phyloP scores from a whole-genome alignment of 2,329 filamentous ascomycete genomes.

The Ilyonectria sp. region DNA sequence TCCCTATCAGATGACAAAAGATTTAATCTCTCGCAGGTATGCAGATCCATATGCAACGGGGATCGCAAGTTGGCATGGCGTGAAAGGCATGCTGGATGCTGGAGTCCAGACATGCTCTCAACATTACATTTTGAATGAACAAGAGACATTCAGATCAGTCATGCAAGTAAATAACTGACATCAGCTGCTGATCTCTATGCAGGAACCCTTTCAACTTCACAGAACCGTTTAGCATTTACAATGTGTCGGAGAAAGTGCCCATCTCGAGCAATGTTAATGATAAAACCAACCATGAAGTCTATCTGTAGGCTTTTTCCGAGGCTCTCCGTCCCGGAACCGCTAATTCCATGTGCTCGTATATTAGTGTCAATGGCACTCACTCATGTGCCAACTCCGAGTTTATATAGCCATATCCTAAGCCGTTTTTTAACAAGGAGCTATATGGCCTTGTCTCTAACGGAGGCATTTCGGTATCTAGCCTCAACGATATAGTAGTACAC shows the following conservation, averaged over 20 bases:
- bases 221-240: not conserved
- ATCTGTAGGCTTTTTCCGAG: constrained; percentile 84
- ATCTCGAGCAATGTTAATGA: constrained; percentile 29
- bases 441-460: not conserved
- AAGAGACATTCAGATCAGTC: constrained; percentile 77
- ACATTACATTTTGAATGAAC: constrained; percentile 65
- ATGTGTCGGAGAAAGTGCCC: not conserved
- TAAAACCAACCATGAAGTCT: constrained; percentile 71
- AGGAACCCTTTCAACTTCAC: not conserved
- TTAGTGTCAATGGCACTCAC: constrained; percentile 49
- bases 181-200: constrained; percentile 54
- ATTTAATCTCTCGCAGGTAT: constrained; percentile 62
- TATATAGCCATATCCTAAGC: not conserved
- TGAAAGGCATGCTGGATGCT: constrained; percentile 74
- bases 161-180: constrained; percentile 70
- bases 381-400: not conserved
- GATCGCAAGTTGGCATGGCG: constrained; percentile 81
- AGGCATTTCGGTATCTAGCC: not conserved
- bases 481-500: not conserved
- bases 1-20: not conserved
- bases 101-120: constrained; percentile 67
- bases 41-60: constrained; percentile 88
- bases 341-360: constrained; percentile 86
- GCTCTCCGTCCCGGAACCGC: constrained; percentile 82
- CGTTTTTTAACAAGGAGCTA: not conserved